phyloP scores from a whole-genome alignment of 495 filamentous ascomycete genomes.

The Annulohypoxylon stygium region DNA sequence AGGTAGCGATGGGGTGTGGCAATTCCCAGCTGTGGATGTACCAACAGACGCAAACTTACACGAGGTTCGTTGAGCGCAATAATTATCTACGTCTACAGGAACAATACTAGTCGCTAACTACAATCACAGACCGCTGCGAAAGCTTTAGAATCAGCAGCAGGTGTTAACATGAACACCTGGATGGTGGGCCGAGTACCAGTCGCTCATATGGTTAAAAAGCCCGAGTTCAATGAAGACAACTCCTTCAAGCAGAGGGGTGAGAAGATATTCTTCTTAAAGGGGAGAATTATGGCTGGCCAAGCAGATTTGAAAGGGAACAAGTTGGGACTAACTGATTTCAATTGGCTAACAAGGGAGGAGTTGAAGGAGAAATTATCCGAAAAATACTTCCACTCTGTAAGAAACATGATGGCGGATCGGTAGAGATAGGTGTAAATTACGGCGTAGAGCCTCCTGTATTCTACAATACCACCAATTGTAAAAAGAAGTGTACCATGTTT shows the following conservation, averaged over 20 bases:
- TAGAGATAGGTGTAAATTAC: slow-evolving; percentile 51
- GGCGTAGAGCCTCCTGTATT: slow-evolving; percentile 28
- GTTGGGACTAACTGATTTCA: slow-evolving; percentile 81
- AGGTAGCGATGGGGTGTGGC: slow-evolving; percentile 76
- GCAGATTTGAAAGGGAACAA: slow-evolving; percentile 80
- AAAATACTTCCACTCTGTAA: slow-evolving; percentile 78
- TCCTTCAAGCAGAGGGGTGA: slow-evolving; percentile 65
- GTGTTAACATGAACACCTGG: slow-evolving; percentile 99
- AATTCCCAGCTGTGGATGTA: slow-evolving; percentile 78
- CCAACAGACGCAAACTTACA: slow-evolving; percentile 79
- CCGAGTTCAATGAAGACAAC: slow-evolving; percentile 53
- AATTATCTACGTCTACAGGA: background rate
- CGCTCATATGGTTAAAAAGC: slow-evolving; percentile 75
- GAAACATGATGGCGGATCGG: slow-evolving; percentile 83
- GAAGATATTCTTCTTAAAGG: slow-evolving; percentile 97
- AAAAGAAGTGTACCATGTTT: slow-evolving; percentile 38
- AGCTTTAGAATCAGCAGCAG: slow-evolving; percentile 78
- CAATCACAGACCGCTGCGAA: slow-evolving; percentile 79
- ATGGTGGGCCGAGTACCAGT: slow-evolving; percentile 91
- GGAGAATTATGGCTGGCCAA: slow-evolving; percentile 95
- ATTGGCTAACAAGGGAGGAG: slow-evolving; percentile 94
- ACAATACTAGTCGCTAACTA: slow-evolving; percentile 20
- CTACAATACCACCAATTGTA: slow-evolving; percentile 38
- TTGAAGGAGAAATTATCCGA: slow-evolving; percentile 70
- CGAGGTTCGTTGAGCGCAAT: slow-evolving; percentile 69